Conservation (phyloP, 1,284 basidiomycete genomes). For the Rhodotorula sp. region DNA sequence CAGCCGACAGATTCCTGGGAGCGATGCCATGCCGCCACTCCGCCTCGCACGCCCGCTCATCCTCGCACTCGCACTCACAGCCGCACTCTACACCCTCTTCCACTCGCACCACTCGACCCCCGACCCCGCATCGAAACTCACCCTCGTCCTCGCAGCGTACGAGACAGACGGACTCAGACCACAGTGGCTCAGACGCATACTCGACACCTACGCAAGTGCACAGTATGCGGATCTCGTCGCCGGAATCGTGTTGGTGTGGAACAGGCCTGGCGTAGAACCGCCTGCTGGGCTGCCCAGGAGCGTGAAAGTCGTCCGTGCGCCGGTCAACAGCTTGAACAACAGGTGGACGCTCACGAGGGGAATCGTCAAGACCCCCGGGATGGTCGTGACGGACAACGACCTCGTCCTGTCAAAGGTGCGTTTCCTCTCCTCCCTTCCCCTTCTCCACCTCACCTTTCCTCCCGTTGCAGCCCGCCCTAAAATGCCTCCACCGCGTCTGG, state of each 20-base stretch:
- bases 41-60: too few species aligned
- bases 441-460: background rate
- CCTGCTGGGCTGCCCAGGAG: background rate
- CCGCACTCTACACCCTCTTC: background rate
- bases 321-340: conserved; percentile 14
- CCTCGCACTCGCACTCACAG: background rate
- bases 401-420: background rate
- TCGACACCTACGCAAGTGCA: background rate
- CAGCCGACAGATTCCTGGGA: too few species aligned
- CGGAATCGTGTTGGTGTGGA: conserved; percentile 10
- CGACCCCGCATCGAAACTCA: background rate
- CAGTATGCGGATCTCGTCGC: background rate
- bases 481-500: conserved; percentile 3
- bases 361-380: background rate
- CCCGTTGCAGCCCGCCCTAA: background rate
- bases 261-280: background rate
- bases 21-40: too few species aligned
- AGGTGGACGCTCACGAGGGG: conserved; percentile 1
- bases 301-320: conserved; percentile 1
- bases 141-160: conserved; percentile 11
- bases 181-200: background rate
- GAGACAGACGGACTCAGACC: conserved; percentile 11
- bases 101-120: background rate
- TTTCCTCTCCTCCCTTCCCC: background rate
- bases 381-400: conserved; percentile 10